Conservation (phyloP, 1,284 basidiomycete species). For the Naganishia sp. region DNA sequence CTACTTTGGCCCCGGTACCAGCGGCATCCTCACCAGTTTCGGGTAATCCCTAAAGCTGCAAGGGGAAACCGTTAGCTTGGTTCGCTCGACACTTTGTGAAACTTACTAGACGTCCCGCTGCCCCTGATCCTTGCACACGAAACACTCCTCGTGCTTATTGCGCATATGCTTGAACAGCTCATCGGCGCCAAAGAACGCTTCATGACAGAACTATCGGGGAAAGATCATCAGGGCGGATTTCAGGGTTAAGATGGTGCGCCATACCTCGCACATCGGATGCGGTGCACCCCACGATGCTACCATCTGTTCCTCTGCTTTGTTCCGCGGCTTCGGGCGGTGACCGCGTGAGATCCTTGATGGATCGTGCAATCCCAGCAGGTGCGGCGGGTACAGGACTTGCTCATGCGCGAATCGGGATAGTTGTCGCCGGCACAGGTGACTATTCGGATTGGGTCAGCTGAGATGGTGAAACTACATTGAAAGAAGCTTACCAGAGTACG, state of each 20-base stretch:
- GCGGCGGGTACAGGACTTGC: conserved; percentile 77
- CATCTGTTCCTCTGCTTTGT: conserved; percentile 48
- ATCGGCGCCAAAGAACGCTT: conserved; percentile 87
- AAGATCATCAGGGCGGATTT: conserved; percentile 56
- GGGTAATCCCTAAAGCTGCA: conserved; percentile 75
- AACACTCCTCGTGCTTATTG: conserved; percentile 93
- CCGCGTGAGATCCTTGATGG: conserved; percentile 67
- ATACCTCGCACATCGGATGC: conserved; percentile 56
- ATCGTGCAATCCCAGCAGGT: conserved; percentile 72
- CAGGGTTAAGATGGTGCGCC: conserved; percentile 46
- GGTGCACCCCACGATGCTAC: conserved; percentile 51
- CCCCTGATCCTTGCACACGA: conserved; percentile 82
- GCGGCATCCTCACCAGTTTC: conserved; percentile 58
- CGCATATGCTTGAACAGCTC: conserved; percentile 94
- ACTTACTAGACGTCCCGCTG: conserved; percentile 82
- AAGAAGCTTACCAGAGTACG: conserved; percentile 70
- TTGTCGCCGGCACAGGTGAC: conserved; percentile 81
- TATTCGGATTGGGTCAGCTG: conserved; percentile 45
- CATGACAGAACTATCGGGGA: conserved; percentile 71
- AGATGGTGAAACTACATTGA: background rate
- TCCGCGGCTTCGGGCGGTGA: conserved; percentile 46
- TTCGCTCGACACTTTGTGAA: background rate
- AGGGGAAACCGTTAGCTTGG: background rate
- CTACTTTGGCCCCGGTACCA: background rate
- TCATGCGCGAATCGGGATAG: conserved; percentile 98